Conservation (phyloP, 352 stramenopile species). For the Phytophthora niederhauseri region DNA sequence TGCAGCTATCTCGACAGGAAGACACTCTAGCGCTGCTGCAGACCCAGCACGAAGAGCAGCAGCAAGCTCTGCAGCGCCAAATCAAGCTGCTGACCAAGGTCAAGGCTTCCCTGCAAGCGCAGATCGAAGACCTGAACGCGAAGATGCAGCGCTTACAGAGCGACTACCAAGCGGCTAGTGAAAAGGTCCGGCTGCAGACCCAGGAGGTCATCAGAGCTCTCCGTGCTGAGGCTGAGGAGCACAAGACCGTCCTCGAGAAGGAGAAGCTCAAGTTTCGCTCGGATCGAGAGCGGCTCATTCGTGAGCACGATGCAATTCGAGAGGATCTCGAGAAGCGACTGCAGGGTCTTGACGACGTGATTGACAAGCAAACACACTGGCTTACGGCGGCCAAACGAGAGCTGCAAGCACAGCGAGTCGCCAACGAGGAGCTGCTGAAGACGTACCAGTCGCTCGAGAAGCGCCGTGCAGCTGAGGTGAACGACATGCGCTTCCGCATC, state of each 20-base stretch:
- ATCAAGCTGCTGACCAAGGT: slow-evolving; percentile 55
- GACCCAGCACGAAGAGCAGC: slow-evolving; percentile 51
- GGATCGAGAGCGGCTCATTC: slow-evolving; percentile 53
- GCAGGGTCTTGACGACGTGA: slow-evolving; percentile 33
- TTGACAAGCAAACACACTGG: slow-evolving; percentile 68
- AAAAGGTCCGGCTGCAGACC: slow-evolving; percentile 53
- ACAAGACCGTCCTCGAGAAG: slow-evolving; percentile 33
- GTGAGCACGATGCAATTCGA: slow-evolving; percentile 45
- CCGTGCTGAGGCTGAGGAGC: slow-evolving; percentile 40
- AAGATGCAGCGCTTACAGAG: slow-evolving; percentile 44
- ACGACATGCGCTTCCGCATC: slow-evolving; percentile 83
- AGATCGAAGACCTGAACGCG: slow-evolving; percentile 39
- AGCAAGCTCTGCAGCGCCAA: slow-evolving; percentile 43
- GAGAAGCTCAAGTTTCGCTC: slow-evolving; percentile 38
- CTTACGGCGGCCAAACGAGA: slow-evolving; percentile 71
- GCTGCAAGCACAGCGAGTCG: slow-evolving; percentile 64
- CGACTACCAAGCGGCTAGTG: slow-evolving; percentile 60
- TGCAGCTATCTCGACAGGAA: slow-evolving; percentile 63
- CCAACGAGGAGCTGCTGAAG: slow-evolving; percentile 72
- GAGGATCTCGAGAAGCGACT: slow-evolving; percentile 50
- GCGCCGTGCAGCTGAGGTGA: slow-evolving; percentile 70
- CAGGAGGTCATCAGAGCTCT: slow-evolving; percentile 50
- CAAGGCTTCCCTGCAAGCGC: slow-evolving; percentile 40
- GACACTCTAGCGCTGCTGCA: slow-evolving; percentile 50
- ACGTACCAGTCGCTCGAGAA: slow-evolving; percentile 73